Evolutionary conservation across 2,329 filamentous ascomycete genomes (phyloP), one percentile per base, ranked within the genome.

Genomic region (Xylaria polymorpha): DNA sequence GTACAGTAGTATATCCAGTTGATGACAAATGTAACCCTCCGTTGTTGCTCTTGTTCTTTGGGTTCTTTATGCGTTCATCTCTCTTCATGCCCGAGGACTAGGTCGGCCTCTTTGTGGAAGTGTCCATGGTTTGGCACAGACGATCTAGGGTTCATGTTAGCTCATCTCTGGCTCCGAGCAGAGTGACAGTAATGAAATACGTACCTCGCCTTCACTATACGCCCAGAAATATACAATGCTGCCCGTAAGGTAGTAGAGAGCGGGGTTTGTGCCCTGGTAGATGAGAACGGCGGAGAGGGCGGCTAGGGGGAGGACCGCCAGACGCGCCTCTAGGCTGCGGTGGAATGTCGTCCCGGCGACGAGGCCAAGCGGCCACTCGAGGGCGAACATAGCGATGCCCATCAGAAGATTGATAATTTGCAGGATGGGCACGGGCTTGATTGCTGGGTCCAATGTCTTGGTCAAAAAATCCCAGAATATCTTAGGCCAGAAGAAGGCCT

Each of bases 381-480:
- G 94, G 5, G 91, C 91, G 35, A 98, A 82, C 76, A 93, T 91
- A 71, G 91, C 79, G 67, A 98, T 75, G 18, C 93, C 94, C 77
- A 97, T 86, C 53, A 98, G 25, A 29, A 99, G 84, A 78, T 99
- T 99, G 83, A 98, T 86, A 77, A 92, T 92, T 80, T 99, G 96
- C 18, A 99, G 85, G 60, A 94, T 85, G 1, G 96, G 96, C n/a
- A 96, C 81, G 0, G 95, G 95, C 77, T 92, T 94, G 71, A 98
- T 93, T 58, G 92, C 92, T 64, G 85, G 86, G 79, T 99, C 93
- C 75, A 99, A 90, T 76, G 93, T 94, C 78, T 93, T 94, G 69
- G 95, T 98, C 73, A 96, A 83, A 80, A 97, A 97, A 82, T 99
- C 96, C 92, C 93, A 99, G 83, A 99, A 97, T 79, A 99, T 91